Percentiles rank a stretch among this genome's conserved stretches.
Conservation (phyloP, 2,329 filamentous ascomycete species). For the Teratosphaeria epicoccoides region DNA sequence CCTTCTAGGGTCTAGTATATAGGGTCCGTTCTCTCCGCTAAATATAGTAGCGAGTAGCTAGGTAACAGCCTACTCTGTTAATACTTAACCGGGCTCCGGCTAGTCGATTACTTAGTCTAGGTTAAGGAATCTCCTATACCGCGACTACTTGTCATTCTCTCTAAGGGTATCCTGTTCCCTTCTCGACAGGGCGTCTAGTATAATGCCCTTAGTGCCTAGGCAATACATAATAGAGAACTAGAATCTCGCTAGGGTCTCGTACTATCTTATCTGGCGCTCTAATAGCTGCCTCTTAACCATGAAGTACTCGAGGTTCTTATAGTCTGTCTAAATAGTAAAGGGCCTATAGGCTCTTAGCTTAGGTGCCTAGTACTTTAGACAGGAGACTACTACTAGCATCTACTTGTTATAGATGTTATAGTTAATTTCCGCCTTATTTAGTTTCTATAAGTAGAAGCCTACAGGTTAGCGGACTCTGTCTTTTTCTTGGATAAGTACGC, state of each 20-base stretch:
- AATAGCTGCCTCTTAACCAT: constrained; percentile 12
- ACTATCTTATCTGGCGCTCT: constrained; percentile 7
- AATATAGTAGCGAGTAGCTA: too few species aligned
- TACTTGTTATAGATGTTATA: constrained; percentile 26
- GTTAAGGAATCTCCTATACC: too few species aligned
- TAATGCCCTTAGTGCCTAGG: background rate
- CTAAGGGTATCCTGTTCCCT: constrained; percentile 5
- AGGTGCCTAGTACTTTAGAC: constrained; percentile 16
- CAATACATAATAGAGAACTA: constrained; percentile 6
- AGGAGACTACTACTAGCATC: constrained; percentile 20
- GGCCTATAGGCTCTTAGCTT: constrained; percentile 9
- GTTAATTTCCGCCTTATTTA: constrained; percentile 6
- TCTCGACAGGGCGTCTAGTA: constrained; percentile 1
- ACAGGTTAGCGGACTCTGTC: background rate
- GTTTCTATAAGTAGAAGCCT: constrained; percentile 14
- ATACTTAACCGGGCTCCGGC: too few species aligned
- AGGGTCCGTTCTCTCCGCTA: too few species aligned
- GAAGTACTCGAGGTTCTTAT: too few species aligned
- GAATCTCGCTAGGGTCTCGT: background rate
- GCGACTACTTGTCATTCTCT: too few species aligned
- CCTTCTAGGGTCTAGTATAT: too few species aligned
- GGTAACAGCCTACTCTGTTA: too few species aligned
- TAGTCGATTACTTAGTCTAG: too few species aligned
- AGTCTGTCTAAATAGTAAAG: constrained; percentile 15
- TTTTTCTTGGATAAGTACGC: constrained; percentile 4